Base-by-base conservation (phyloP, 768 basidiomycete genomes). In the Termitomyces sp. region DNA sequence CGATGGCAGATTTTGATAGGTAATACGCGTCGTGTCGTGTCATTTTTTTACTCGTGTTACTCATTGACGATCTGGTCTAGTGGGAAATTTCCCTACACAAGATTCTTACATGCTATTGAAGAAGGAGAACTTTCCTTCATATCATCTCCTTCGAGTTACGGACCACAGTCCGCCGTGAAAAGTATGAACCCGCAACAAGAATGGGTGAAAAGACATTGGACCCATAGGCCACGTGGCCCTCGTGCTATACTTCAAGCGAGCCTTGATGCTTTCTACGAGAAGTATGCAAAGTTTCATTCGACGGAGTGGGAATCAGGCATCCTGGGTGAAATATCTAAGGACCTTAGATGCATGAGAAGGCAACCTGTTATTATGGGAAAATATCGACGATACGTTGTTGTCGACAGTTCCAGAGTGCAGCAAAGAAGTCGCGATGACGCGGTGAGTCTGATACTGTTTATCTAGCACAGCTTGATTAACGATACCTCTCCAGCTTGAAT, bases 301-400 rank as follows among this genome's bases (percentile, higher is more conserved):
- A 62, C 65, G 16, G 67, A 76, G 24, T 74, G 80, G 62, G 46
- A 65, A 10, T 43, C 66, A 9, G 67, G 67, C 6, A 73, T 85
- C 24, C 77, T 82, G 44, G 62, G 66, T 30, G 78, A 80, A 36
- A 73, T 90, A 43, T 66, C 70, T 2, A 67, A 70, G 18, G 83
- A 87, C 60, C 64, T 90, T 62, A 58, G 66, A 28, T 64, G 62
- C 41, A 80, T 89, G 75, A 85, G 87, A 62, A 68, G 71, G 45
- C 87, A 90, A 59, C 87, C 85, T n/a, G 69, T 63, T 24, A 73
- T 90, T 36, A 84, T 87, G 80, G 70, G 76, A 48, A 64, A 74
- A 32, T 84, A 85, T 64, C 80, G 90, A 28, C 81, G 90, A 28
- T 91, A 81, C 68, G 82, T 88, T 11, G 76, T 88, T 1, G 70